These are phyloP conservation scores for Lepidium sativum DNA, from an alignment of 345 rosid genomes.

Conservation along the genomic window DNA sequence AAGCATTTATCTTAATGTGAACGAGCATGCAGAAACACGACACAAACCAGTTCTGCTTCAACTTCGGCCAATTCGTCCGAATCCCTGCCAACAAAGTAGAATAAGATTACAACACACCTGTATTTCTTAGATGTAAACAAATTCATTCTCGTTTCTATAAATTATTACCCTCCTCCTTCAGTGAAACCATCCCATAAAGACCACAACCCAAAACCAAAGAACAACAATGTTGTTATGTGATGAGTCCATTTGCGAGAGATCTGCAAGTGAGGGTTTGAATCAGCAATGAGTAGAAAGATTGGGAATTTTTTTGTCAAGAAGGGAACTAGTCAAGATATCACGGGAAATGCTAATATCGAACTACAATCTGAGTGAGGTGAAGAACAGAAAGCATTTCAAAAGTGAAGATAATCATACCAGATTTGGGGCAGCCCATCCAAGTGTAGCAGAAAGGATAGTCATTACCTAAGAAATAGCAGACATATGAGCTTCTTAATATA, in stretches of 20 bases:
- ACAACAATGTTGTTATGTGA: conserved; percentile 73
- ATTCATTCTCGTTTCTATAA: neutral
- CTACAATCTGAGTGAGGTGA: neutral
- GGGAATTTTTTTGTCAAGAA: neutral
- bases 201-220: conserved; percentile 88
- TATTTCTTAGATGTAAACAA: neutral
- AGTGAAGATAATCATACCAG: conserved; percentile 32
- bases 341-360: neutral
- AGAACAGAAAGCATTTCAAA: neutral
- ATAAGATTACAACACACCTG: neutral
- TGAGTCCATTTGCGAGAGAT: conserved; percentile 95
- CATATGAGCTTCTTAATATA: neutral
- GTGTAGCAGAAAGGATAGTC: conserved; percentile 82
- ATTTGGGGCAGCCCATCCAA: conserved; percentile 98
- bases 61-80: conserved; percentile 86
- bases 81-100: conserved; percentile 37
- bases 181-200: conserved; percentile 85
- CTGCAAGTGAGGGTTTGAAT: conserved; percentile 32
- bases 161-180: conserved; percentile 38
- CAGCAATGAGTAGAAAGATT: neutral
- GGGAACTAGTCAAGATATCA: neutral
- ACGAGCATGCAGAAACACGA: neutral
- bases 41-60: conserved; percentile 74
- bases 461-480: conserved; percentile 50
- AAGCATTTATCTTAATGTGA: conserved; percentile 1